Evolutionary conservation across 257 asterid species (phyloP).

Genomic region (Knoxia roxburghii): DNA sequence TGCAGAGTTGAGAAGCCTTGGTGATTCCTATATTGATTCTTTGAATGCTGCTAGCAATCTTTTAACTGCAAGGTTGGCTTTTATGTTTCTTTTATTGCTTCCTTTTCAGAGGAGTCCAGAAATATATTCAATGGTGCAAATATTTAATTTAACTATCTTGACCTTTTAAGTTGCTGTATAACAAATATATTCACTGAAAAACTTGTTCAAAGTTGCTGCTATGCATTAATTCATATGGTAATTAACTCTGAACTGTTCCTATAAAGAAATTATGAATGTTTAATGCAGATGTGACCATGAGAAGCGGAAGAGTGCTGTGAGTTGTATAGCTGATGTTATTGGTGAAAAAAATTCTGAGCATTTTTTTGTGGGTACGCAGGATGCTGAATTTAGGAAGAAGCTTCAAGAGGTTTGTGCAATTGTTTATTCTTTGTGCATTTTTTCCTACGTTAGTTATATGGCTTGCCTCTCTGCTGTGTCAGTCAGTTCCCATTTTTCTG

Average conservation of each 20-base stretch:
- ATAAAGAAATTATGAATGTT: slow-evolving; percentile 8
- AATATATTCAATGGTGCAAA: background rate
- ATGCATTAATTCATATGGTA: background rate
- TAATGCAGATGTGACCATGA: slow-evolving; percentile 81
- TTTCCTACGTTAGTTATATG: background rate
- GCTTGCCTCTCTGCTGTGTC: background rate
- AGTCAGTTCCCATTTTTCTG: too few species aligned
- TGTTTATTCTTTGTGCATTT: background rate
- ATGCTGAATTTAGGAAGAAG: slow-evolving; percentile 63
- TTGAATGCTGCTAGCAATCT: slow-evolving; percentile 60
- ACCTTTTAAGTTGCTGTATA: background rate
- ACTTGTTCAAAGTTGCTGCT: background rate
- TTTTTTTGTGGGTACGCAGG: slow-evolving; percentile 90
- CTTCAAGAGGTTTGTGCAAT: slow-evolving; percentile 58
- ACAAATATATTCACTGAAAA: background rate
- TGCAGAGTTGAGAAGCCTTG: slow-evolving; percentile 83
- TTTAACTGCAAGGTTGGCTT: slow-evolving; percentile 56
- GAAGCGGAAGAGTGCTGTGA: slow-evolving; percentile 57
- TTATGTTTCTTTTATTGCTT: slow-evolving; percentile 5
- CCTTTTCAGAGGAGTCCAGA: background rate
- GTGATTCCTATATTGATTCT: slow-evolving; percentile 47
- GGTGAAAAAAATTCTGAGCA: slow-evolving; percentile 74
- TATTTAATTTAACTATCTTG: background rate
- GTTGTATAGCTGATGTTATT: slow-evolving; percentile 69
- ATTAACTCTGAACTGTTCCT: slow-evolving; percentile 15